Evolutionary conservation across 1,284 basidiomycete genomes (phyloP), one percentile per base, ranked within the genome.

Genomic region (Phaffia rhodozyma): DNA sequence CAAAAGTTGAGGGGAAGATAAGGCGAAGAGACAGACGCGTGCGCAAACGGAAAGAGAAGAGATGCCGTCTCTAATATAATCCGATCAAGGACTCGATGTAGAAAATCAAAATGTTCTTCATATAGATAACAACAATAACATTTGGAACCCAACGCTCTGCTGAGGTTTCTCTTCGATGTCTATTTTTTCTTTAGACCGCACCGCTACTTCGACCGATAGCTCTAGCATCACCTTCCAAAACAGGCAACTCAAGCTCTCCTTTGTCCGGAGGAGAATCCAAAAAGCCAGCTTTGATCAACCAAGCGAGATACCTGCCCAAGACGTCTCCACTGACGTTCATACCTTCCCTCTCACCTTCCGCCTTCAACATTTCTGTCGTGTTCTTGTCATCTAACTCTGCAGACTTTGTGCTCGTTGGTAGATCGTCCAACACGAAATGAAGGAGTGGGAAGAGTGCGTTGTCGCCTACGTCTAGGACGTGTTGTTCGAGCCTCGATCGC

Each of bases 381-480:
- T 96, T 94, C 21, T 79, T 74, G 73, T 97, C 91, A 73, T 96
- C 89, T 54, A 98, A 79, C 71, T 90, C 88, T 2, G 96, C 89
- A 1, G 91, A 85, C 78, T 96, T 97, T 58, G 94, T 98, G 72
- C 87, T 90, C 27, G 93, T 96, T 3, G 96, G 96, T 51, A 99
- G 79, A 75, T 98, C 96, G 74, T 97, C 94, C 25, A 98, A 79
- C 25, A 97, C 96, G 71, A 97, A 97, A 77, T 98, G 93, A 29
- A 98, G 81, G 16, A 99, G 79, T 3, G 96, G 96, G 83, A 97
- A 98, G 52, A 99, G 80, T 2, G 96, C 96, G 70, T 98, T 98
- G 76, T 97, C 92, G 77, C 93, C 86, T 25, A 83, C 83, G 68
- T 90, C 86, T 79, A 97, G 85, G 56, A 97, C 93, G 74, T 97